These are phyloP conservation scores for Tubosaeta sp. DNA, from an alignment of 768 basidiomycete species.

Conservation along the genomic window DNA sequence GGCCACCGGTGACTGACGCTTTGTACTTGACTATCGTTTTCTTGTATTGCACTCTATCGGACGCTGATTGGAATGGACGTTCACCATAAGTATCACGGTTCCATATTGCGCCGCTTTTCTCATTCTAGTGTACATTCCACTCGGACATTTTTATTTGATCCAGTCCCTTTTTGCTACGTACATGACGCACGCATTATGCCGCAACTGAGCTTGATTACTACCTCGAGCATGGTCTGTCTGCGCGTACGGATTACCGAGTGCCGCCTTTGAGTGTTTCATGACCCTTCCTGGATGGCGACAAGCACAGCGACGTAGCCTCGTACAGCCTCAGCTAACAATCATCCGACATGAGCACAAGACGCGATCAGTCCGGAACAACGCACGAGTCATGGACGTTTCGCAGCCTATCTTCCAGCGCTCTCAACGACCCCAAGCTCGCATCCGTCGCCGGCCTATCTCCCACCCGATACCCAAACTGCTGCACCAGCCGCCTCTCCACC, in stretches of 20 bases:
- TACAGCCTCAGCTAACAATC: neutral
- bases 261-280: neutral
- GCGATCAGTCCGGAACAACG: neutral
- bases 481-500: slow-evolving; percentile 27
- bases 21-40: neutral
- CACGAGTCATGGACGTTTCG: neutral
- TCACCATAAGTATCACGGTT: neutral
- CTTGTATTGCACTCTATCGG: slow-evolving; percentile 1
- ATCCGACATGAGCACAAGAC: neutral
- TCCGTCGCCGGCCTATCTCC: slow-evolving; percentile 25
- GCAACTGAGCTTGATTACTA: neutral
- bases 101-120: neutral
- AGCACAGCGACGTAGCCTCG: neutral
- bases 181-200: neutral
- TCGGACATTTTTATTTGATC: neutral
- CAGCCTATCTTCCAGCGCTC: slow-evolving; percentile 12
- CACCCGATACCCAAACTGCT: slow-evolving; percentile 17
- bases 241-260: neutral
- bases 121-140: neutral
- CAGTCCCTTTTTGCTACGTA: neutral
- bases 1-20: neutral
- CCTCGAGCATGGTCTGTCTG: neutral
- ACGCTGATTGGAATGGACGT: slow-evolving; percentile 9
- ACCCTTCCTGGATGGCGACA: neutral
- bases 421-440: slow-evolving; percentile 16